Evolutionary conservation across 2,329 filamentous ascomycete genomes (phyloP).

Genomic region (Aureobasidium sp.): DNA sequence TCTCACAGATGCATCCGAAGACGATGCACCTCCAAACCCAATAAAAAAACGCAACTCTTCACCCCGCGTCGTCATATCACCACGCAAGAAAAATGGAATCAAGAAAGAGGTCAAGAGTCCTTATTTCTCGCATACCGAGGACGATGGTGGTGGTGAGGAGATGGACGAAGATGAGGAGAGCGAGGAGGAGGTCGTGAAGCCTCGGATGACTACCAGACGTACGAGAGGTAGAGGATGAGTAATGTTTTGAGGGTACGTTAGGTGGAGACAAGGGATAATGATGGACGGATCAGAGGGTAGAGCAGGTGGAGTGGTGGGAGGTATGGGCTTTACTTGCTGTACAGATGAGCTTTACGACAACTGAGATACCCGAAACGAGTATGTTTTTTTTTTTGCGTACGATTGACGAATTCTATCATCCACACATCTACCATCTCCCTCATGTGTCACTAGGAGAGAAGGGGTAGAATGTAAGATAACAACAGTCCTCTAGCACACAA

Average conservation of each 20-base stretch:
- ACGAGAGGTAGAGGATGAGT: conserved; percentile 17
- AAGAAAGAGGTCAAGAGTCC: conserved; percentile 20
- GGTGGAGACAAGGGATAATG: neutral
- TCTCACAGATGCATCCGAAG: conserved; percentile 2
- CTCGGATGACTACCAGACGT: conserved; percentile 23
- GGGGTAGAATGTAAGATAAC: no score
- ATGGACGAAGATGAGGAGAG: conserved; percentile 15
- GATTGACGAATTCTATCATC: no score
- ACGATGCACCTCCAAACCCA: neutral
- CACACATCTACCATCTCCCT: no score
- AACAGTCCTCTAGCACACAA: no score
- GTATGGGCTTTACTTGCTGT: neutral
- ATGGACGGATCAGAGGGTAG: no score
- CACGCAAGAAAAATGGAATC: conserved; percentile 12
- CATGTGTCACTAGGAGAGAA: no score
- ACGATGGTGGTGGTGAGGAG: conserved; percentile 14
- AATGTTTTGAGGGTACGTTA: neutral
- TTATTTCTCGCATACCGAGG: conserved; percentile 19
- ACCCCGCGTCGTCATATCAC: conserved; percentile 20
- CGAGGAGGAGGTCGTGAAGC: conserved; percentile 23
- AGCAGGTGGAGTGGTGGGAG: neutral
- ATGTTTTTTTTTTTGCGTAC: neutral
- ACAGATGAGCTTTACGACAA: neutral
- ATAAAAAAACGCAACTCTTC: conserved; percentile 13
- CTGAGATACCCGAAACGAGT: neutral